These are phyloP conservation scores for Penicillium herquei DNA, from an alignment of 495 filamentous ascomycete genomes.

Conservation along the genomic window DNA sequence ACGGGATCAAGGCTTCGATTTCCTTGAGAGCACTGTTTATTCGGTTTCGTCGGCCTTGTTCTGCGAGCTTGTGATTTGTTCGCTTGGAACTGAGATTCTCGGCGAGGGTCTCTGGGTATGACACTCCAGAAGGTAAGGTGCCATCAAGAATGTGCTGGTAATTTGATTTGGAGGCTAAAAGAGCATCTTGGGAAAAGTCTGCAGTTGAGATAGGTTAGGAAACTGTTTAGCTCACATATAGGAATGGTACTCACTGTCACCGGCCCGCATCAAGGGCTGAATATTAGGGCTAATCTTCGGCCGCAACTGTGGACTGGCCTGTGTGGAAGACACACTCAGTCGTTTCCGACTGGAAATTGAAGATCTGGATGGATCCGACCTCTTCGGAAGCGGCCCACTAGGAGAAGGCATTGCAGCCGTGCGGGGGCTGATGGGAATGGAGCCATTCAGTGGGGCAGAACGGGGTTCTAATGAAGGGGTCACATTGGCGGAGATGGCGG, in stretches of 20 bases:
- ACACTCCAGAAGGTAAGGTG: constrained; percentile 82
- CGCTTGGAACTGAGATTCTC: constrained; percentile 94
- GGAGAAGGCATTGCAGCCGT: constrained; percentile 43
- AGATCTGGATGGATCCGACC: constrained; percentile 37
- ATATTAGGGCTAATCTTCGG: constrained; percentile 94
- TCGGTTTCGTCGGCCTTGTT: constrained; percentile 90
- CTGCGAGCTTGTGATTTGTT: constrained; percentile 95
- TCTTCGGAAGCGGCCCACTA: constrained; percentile 40
- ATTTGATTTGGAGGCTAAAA: constrained; percentile 91
- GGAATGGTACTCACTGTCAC: constrained; percentile 57
- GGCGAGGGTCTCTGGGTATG: constrained; percentile 85
- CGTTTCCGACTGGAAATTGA: constrained; percentile 57
- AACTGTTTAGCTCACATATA: background rate
- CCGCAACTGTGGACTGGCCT: constrained; percentile 76
- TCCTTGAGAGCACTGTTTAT: constrained; percentile 94
- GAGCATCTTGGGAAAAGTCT: constrained; percentile 64
- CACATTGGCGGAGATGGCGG: constrained; percentile 28
- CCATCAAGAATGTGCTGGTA: constrained; percentile 98
- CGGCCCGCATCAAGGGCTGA: constrained; percentile 79
- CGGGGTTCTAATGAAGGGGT: constrained; percentile 34
- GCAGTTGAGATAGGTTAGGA: constrained; percentile 5
- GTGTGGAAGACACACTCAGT: constrained; percentile 70
- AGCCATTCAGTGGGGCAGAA: constrained; percentile 22
- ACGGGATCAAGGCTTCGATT: constrained; percentile 79
- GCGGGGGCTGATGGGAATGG: constrained; percentile 36